A percentile compares a stretch with the other conserved stretches of the same genome.
phyloP scores from a whole-genome alignment of 202 grass and related monocot genomes.

The Eragrostis tef region DNA sequence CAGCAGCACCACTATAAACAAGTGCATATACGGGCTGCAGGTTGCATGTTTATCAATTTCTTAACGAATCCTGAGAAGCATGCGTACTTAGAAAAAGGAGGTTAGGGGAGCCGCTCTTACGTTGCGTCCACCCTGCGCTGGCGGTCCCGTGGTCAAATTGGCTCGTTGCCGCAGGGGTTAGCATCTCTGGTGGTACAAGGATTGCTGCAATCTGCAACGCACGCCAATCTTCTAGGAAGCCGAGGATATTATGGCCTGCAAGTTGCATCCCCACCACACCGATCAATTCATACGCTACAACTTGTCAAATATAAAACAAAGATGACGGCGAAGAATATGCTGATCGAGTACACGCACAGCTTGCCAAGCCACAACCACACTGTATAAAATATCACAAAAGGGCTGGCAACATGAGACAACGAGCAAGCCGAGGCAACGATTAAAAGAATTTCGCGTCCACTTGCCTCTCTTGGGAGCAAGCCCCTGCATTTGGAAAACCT shows the following conservation, averaged over 20 bases:
- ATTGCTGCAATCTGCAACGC: neutral
- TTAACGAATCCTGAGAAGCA: conserved; percentile 23
- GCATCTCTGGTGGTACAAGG: conserved; percentile 29
- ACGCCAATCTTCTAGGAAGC: conserved; percentile 38
- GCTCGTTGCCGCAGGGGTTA: neutral
- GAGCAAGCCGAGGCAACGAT: conserved; percentile 6
- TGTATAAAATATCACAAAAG: neutral
- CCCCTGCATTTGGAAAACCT: conserved; percentile 26
- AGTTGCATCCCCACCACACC: conserved; percentile 3
- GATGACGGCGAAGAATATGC: neutral
- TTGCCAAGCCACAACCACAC: neutral
- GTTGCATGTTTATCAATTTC: neutral
- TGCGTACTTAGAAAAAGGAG: neutral
- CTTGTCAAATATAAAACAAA: neutral
- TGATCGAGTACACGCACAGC: neutral
- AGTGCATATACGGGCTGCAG: conserved; percentile 14
- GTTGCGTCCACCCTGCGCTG: neutral
- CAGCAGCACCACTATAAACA: neutral
- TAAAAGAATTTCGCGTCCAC: neutral
- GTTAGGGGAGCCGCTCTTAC: neutral
- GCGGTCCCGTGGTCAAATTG: conserved; percentile 46
- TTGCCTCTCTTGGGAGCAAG: conserved; percentile 34
- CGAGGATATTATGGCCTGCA: conserved; percentile 20
- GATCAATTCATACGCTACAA: neutral
- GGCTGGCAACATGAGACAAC: conserved; percentile 43